A percentile compares a stretch with the other conserved stretches of the same genome.
These are phyloP conservation scores for Epipyxis sp. DNA, from an alignment of 108 stramenopile genomes.

Conservation along the genomic window DNA sequence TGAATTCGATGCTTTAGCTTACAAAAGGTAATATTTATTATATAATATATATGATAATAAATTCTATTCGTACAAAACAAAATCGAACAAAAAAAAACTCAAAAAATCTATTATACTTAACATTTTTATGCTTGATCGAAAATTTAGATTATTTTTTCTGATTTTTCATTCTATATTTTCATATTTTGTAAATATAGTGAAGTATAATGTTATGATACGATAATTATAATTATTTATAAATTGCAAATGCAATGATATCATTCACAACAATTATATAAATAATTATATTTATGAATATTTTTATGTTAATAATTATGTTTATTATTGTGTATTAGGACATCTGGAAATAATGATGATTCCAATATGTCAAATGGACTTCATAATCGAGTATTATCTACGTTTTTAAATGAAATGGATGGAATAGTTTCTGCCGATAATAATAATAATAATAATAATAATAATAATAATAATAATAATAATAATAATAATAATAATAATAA, in stretches of 20 bases:
- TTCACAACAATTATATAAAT: no score
- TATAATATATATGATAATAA: background rate
- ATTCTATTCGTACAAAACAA: no score
- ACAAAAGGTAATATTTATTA: slow-evolving; percentile 4
- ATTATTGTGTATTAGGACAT: background rate
- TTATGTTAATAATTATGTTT: background rate
- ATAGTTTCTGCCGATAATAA: background rate
- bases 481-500: background rate
- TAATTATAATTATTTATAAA: no score
- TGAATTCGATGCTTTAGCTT: slow-evolving; percentile 20
- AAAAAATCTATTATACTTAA: no score
- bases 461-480: background rate
- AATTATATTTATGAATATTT: no score
- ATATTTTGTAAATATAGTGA: no score
- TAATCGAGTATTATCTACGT: slow-evolving; percentile 19
- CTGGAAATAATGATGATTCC: background rate
- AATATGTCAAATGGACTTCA: background rate
- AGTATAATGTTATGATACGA: no score
- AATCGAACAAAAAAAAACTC: no score
- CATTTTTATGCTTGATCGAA: no score
- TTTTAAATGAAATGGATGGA: slow-evolving; percentile 35
- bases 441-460: background rate
- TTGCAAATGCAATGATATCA: no score
- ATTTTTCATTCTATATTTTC: no score
- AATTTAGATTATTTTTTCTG: no score